Evolutionary conservation across 257 asterid species (phyloP).

Genomic region (Plantago ovata): DNA sequence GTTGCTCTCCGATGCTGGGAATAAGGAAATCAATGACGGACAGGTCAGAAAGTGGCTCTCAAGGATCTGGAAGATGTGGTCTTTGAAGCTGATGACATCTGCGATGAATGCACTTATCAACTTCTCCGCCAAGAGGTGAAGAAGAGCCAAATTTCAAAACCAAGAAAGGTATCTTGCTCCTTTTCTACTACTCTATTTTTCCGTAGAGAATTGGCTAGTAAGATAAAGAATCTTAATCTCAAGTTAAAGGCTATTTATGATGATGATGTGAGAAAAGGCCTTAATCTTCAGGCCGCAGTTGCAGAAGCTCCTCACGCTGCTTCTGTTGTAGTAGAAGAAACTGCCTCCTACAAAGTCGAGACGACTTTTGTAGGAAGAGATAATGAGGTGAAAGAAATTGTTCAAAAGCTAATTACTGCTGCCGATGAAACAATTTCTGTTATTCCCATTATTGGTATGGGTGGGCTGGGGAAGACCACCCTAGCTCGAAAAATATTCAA

Average conservation of each 20-base stretch:
- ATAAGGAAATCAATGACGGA: too few relatives aligned
- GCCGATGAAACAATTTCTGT: conserved; percentile 8
- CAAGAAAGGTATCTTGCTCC: not conserved
- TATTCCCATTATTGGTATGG: conserved; percentile 24
- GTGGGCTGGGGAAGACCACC: conserved; percentile 26
- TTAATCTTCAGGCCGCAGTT: not conserved
- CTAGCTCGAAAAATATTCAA: conserved; percentile 13
- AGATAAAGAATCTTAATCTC: too few relatives aligned
- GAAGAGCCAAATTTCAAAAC: too few relatives aligned
- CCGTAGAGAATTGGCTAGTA: conserved; percentile 5
- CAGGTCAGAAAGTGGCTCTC: too few relatives aligned
- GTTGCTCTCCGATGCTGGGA: too few relatives aligned
- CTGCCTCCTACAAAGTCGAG: conserved; percentile 4
- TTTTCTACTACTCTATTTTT: not conserved
- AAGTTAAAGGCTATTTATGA: conserved; percentile 2
- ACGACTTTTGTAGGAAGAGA: conserved; percentile 20
- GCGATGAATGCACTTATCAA: not conserved
- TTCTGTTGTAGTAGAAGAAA: not conserved
- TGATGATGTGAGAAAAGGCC: not conserved
- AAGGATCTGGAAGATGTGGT: too few relatives aligned
- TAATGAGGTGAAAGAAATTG: conserved; percentile 12
- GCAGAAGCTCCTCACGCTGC: not conserved
- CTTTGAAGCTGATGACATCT: not conserved
- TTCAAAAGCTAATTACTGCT: not conserved
- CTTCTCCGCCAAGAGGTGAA: not conserved